Evolutionary conservation across 257 asterid genomes (phyloP).

Genomic region (Solanum corneliomulleri): DNA sequence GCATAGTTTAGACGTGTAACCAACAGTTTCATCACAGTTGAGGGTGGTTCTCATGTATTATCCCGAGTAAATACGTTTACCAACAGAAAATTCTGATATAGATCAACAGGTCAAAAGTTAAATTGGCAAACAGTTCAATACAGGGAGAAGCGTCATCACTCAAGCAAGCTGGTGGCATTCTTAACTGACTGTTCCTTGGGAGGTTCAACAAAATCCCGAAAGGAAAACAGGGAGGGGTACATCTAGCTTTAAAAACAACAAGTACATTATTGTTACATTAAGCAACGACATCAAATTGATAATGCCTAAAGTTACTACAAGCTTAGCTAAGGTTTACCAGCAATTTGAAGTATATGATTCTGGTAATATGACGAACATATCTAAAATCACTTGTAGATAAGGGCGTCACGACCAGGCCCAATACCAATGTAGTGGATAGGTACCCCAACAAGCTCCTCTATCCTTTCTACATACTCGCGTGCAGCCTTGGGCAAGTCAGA

Average conservation of each 20-base stretch:
- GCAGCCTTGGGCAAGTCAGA: slow-evolving; percentile 85
- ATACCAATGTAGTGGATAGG: slow-evolving; percentile 88
- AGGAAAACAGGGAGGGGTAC: not conserved
- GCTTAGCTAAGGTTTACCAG: not conserved
- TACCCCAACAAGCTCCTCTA: slow-evolving; percentile 80
- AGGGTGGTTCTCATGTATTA: not conserved
- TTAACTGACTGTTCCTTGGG: not conserved
- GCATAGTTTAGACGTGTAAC: not conserved
- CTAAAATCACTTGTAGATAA: slow-evolving; percentile 59
- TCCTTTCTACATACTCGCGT: slow-evolving; percentile 65
- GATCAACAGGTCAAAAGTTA: not conserved
- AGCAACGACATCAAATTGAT: not conserved
- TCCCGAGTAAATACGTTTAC: not conserved
- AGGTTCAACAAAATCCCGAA: not conserved
- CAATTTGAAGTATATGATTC: not conserved
- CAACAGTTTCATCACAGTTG: not conserved
- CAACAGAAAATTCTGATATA: not conserved
- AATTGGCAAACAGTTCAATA: not conserved
- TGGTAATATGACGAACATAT: not conserved
- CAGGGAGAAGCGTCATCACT: not conserved
- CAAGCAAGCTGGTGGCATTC: not conserved
- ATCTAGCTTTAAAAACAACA: not conserved
- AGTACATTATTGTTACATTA: not conserved
- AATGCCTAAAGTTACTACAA: not conserved
- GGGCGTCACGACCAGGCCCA: slow-evolving; percentile 97